phyloP scores from a whole-genome alignment of 805 yeast species.

The Candida manassasensis region DNA sequence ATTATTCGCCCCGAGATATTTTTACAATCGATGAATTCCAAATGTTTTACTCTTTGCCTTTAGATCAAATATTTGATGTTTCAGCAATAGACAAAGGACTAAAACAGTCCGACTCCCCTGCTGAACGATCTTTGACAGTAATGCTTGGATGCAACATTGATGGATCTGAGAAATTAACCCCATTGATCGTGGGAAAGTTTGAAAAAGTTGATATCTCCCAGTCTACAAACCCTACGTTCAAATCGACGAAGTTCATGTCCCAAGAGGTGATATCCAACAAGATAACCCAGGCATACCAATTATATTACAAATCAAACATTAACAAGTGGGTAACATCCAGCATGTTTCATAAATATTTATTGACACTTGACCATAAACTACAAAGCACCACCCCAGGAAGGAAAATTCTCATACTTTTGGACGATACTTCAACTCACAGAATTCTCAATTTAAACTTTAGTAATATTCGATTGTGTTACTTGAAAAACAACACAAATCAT shows the following conservation, averaged over 20 bases:
- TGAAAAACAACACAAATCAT: slow-evolving; percentile 36
- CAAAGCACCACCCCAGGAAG: slow-evolving; percentile 38
- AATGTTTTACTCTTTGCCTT: slow-evolving; percentile 53
- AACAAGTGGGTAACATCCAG: slow-evolving; percentile 63
- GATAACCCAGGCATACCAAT: slow-evolving; percentile 46
- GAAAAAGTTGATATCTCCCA: slow-evolving; percentile 39
- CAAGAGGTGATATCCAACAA: slow-evolving; percentile 29
- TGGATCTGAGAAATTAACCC: slow-evolving; percentile 59
- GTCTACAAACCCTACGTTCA: slow-evolving; percentile 19
- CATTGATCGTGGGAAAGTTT: slow-evolving; percentile 56
- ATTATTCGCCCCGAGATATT: slow-evolving; percentile 47
- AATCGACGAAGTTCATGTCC: slow-evolving; percentile 9
- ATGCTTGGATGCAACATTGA: slow-evolving; percentile 61
- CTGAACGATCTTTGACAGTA: slow-evolving; percentile 45
- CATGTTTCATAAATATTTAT: slow-evolving; percentile 57
- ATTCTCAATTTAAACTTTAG: slow-evolving; percentile 39
- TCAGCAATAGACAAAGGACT: slow-evolving; percentile 41
- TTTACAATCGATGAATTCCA: slow-evolving; percentile 60
- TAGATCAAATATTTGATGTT: slow-evolving; percentile 52
- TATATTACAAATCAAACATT: slow-evolving; percentile 54
- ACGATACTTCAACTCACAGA: slow-evolving; percentile 61
- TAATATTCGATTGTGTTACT: slow-evolving; percentile 30
- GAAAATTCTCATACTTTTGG: slow-evolving; percentile 51
- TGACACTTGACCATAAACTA: slow-evolving; percentile 55
- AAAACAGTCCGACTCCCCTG: slow-evolving; percentile 30